Evolutionary conservation across 2,329 filamentous ascomycete species (phyloP), one percentile per base, ranked within the genome.

Genomic region (Fusarium multiceps): DNA sequence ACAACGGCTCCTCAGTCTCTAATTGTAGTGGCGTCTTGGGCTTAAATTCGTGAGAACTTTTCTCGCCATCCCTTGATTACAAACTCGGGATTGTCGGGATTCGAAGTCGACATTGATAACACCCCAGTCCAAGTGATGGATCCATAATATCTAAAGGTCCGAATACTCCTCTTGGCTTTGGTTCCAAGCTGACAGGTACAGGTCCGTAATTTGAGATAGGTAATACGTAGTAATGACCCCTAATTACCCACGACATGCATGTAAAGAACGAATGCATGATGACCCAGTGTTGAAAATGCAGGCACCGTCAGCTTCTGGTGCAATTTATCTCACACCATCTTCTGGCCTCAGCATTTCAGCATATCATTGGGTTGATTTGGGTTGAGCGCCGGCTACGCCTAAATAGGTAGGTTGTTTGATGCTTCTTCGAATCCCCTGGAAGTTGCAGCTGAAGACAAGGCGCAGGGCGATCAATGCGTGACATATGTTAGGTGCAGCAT

Each of bases 331-430:
- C 62, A 65, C 60, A 51, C 59, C 49, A 56, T 30, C 25, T 20
- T 45, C 10, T 48, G 41, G 7, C 34, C 12, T 25, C 10, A n/a
- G 16, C 18, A 9, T 28, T 34, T 64, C 59, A 25, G 21, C 10
- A 41, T n/a, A 16, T 28, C 27, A 64, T 59, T 64, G 53, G 59
- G 3, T 32, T 32, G 28, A 54, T 16, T 27, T 13, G 21, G 23
- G n/a, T 12, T 7, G 18, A 16, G 13, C 11, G 20, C 3, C 30
- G 11, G 23, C 63, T 66, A 66, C 16, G 14, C 63, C 40, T 8
- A 40, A 66, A 50, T n/a, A 66, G 62, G 63, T 66, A 66, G 63
- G 62, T 66, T 60, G 37, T 23, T 16, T 61, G 62, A 55, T 46
- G 48, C 28, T 41, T 61, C 42, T 27, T 53, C 28, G 60, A 65